Evolutionary conservation across 306 rosid species (phyloP).

Genomic region (Abrus pulchellus): DNA sequence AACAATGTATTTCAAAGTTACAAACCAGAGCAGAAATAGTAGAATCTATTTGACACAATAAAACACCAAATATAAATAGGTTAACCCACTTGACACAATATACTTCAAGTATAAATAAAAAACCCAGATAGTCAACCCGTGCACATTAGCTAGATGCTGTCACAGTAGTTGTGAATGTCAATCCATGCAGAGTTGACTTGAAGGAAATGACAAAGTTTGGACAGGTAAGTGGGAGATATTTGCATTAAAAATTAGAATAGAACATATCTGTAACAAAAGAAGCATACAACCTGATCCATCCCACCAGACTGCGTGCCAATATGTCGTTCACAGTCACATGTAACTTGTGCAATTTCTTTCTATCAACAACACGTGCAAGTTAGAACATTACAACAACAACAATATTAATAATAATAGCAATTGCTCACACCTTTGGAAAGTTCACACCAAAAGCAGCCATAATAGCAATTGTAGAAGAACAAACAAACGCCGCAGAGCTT

Average conservation of each 20-base stretch:
- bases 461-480: constrained; percentile 93
- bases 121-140: constrained; percentile 16
- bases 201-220: constrained; percentile 6
- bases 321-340: constrained; percentile 92
- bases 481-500: constrained; percentile 98
- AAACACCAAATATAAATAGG: constrained; percentile 11
- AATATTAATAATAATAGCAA: too few relatives aligned
- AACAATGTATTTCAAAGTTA: neutral
- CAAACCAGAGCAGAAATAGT: constrained; percentile 16
- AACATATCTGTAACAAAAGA: constrained; percentile 23
- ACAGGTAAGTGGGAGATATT: constrained; percentile 8
- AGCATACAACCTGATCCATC: constrained; percentile 92
- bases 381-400: constrained; percentile 1
- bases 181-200: constrained; percentile 15
- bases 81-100: neutral
- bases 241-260: constrained; percentile 30
- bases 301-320: constrained; percentile 99
- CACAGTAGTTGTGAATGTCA: constrained; percentile 6
- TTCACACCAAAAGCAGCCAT: constrained; percentile 90
- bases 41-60: constrained; percentile 13
- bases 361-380: constrained; percentile 58
- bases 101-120: constrained; percentile 2
- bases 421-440: constrained; percentile 70
- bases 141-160: constrained; percentile 8
- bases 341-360: constrained; percentile 95